Evolutionary conservation across 768 basidiomycete species (phyloP), one percentile per base, ranked within the genome.

Genomic region (Hebeloma cylindrosporum): DNA sequence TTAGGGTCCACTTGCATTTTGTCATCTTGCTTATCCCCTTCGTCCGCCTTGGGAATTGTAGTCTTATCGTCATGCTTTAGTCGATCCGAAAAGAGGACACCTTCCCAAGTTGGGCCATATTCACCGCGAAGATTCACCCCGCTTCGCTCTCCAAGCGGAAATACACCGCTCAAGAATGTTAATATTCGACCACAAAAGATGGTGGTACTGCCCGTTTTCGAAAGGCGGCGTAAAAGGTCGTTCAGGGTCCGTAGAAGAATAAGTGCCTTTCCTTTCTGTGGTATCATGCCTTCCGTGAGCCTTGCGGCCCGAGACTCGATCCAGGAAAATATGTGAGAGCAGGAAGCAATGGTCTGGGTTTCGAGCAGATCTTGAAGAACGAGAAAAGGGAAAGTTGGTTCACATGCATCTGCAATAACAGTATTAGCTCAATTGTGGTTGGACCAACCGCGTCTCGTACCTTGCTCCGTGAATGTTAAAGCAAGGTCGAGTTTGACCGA

Each of bases 101-200:
- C 79, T 47, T 89, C 83, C 88, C 88, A 89, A 17, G 72, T 68
- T 7, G 88, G 82, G 0, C 90, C 82, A 61, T 85, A 91, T 66
- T 94, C 88, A 45, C 93, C 93, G 23, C 93, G 73, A 51, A 95
- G 65, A 63, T 96, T 96, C 25, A 95, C 93, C 23, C 93, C 91
- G 61, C 90, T 93, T 38, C 91, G 71, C 63, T 95, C 93, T 2
- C 88, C 88, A 7, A 96, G 65, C 5, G 90, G 88, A 60, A 93
- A 95, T 2, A 91, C 88, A 2, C 79, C 80, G 47, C 86, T 88
- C 38, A 95, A 68, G 63, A 94, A 93, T 1, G 86, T 85, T 60
- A 93, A 71, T 59, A 96, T 94, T 1, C 91, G 79, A 4, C 93
- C 93, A 56, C 88, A 90, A 64, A 96, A 91, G 53, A 85, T 79